Conservation (phyloP, 208 protist species). For the Baffinella frigidus region DNA sequence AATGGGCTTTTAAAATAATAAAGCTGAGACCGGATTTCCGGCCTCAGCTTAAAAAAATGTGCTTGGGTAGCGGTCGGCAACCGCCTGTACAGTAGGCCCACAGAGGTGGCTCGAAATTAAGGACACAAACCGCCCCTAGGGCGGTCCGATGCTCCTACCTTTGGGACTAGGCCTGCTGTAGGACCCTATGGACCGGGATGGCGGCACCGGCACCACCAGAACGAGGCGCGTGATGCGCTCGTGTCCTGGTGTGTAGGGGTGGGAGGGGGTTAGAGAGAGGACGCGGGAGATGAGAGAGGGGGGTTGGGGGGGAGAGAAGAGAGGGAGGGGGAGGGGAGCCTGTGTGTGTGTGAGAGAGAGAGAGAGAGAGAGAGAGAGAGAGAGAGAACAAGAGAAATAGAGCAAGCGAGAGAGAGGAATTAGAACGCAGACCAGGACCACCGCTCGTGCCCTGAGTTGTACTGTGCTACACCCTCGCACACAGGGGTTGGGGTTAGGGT, state of each 20-base stretch:
- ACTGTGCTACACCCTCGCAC: not conserved
- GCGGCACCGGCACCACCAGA: not conserved
- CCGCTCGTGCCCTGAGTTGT: not conserved
- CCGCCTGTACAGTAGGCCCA: no score
- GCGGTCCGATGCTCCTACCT: no score
- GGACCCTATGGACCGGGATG: no score
- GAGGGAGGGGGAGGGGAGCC: no score
- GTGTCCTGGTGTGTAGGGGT: not conserved
- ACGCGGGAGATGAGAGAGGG: not conserved
- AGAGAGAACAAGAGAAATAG: not conserved
- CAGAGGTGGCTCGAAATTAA: no score
- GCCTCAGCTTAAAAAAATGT: no score
- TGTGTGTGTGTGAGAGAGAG: not conserved
- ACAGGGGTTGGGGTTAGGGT: no score
- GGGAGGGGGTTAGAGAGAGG: not conserved
- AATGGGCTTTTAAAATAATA: not conserved
- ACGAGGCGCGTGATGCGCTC: not conserved
- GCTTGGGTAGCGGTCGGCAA: no score
- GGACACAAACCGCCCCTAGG: no score
- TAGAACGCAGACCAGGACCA: not conserved
- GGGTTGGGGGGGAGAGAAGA: no score
- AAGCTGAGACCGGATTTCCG: no score
- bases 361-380: not conserved
- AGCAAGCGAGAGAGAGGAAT: not conserved
- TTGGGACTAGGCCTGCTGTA: no score